phyloP scores from a whole-genome alignment of 2,329 filamentous ascomycete genomes.

The Alternaria postmessia region DNA sequence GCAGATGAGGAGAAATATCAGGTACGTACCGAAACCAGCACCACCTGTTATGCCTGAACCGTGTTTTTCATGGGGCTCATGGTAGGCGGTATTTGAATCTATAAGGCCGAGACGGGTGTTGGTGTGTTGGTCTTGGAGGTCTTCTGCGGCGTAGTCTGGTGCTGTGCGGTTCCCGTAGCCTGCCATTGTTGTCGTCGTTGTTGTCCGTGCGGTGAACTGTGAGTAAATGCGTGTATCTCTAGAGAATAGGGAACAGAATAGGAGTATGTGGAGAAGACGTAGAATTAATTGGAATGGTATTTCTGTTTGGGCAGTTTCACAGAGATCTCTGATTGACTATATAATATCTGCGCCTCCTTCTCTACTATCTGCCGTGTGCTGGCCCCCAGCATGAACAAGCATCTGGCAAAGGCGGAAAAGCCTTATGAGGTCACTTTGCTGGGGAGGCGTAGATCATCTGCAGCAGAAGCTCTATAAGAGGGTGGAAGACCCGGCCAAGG shows the following conservation, averaged over 20 bases:
- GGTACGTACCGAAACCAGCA: slow-evolving; percentile 39
- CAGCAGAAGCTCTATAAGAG: slow-evolving; percentile 26
- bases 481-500: slow-evolving; percentile 29
- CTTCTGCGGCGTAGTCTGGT: slow-evolving; percentile 23
- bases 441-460: slow-evolving; percentile 19
- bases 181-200: slow-evolving; percentile 35
- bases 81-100: slow-evolving; percentile 38
- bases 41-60: slow-evolving; percentile 45
- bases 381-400: not conserved
- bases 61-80: slow-evolving; percentile 37
- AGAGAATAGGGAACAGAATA: not conserved
- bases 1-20: not conserved
- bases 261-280: not conserved
- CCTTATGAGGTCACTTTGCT: slow-evolving; percentile 44
- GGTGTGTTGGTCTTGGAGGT: slow-evolving; percentile 31
- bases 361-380: not conserved
- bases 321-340: not conserved
- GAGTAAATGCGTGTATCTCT: not conserved
- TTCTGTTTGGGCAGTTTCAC: not conserved
- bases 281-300: not conserved
- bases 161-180: slow-evolving; percentile 50
- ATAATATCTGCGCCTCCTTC: not conserved
- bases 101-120: slow-evolving; percentile 39
- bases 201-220: not conserved
- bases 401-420: slow-evolving; percentile 15